phyloP scores from a whole-genome alignment of 2,329 filamentous ascomycete genomes.

The Sporothrix globosa region DNA sequence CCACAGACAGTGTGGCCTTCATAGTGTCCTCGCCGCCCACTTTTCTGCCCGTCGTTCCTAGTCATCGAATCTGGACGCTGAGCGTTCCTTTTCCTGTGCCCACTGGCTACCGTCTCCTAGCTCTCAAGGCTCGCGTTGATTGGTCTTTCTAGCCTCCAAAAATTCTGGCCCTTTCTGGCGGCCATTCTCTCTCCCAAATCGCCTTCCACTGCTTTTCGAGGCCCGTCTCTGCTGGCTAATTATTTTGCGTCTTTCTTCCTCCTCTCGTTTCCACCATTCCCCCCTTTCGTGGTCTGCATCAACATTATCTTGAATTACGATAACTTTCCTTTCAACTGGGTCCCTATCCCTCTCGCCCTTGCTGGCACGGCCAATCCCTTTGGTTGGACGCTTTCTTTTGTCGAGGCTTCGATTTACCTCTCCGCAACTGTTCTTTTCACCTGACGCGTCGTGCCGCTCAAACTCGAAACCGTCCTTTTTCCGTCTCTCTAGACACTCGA shows the following conservation, averaged over 20 bases:
- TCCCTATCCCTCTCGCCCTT: conserved; percentile 39
- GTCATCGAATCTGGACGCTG: background rate
- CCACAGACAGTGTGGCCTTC: conserved; percentile 21
- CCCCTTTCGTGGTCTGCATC: conserved; percentile 13
- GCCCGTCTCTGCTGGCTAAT: conserved; percentile 14
- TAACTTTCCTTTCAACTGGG: conserved; percentile 44
- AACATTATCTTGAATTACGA: conserved; percentile 34
- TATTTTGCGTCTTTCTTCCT: conserved; percentile 2
- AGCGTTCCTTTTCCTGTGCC: background rate
- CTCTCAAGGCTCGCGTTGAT: conserved; percentile 19
- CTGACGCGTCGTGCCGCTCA: conserved; percentile 16
- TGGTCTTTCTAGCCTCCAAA: conserved; percentile 23
- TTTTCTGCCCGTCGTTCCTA: conserved; percentile 14
- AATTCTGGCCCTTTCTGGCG: conserved; percentile 7
- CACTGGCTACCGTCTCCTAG: background rate
- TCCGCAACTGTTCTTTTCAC: conserved; percentile 34
- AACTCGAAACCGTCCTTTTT: conserved; percentile 37
- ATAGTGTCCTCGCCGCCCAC: conserved; percentile 25
- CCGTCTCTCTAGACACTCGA: conserved; percentile 37
- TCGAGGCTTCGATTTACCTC: conserved; percentile 9
- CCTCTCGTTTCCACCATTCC: background rate
- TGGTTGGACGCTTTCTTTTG: conserved; percentile 30
- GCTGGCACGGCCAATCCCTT: conserved; percentile 33
- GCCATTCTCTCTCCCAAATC: conserved; percentile 10
- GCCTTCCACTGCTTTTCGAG: background rate